Evolutionary conservation across 2,329 filamentous ascomycete species (phyloP).

Genomic region (Fusarium torreyae): DNA sequence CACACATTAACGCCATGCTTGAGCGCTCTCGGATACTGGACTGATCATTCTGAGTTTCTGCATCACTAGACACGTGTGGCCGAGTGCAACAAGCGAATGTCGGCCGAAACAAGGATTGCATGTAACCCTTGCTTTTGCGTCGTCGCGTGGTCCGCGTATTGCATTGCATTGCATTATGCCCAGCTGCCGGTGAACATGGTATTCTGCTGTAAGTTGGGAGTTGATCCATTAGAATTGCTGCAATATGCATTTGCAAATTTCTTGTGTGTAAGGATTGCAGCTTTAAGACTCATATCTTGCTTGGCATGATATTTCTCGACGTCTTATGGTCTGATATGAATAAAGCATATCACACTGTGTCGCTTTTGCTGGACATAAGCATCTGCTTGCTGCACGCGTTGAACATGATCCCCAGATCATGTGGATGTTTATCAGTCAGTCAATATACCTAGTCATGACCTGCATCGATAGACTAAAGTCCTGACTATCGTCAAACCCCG

Average conservation of each 20-base stretch:
- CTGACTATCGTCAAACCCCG: constrained; percentile 26
- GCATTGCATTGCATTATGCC: constrained; percentile 2
- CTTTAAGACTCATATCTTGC: constrained; percentile 2
- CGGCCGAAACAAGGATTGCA: constrained; percentile 15
- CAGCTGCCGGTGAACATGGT: constrained; percentile 4
- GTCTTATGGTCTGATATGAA: constrained; percentile 19
- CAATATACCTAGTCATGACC: constrained; percentile 5
- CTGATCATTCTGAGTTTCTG: neutral
- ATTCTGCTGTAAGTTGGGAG: neutral
- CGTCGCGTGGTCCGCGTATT: constrained; percentile 19
- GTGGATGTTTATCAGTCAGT: constrained; percentile 40
- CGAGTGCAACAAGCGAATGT: constrained; percentile 23
- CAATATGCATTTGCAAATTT: neutral
- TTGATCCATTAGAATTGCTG: no score
- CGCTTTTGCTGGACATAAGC: constrained; percentile 11
- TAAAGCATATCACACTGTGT: constrained; percentile 15
- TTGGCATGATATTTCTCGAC: neutral
- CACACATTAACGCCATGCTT: no score
- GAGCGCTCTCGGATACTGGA: no score
- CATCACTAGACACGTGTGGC: constrained; percentile 26
- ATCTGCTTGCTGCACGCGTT: constrained; percentile 29
- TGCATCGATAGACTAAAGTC: constrained; percentile 20
- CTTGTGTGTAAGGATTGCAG: neutral
- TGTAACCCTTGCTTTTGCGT: constrained; percentile 9
- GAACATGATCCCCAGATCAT: constrained; percentile 42